These are phyloP conservation scores for Penicillium sp. DNA, from an alignment of 2,329 filamentous ascomycete species.

Conservation along the genomic window DNA sequence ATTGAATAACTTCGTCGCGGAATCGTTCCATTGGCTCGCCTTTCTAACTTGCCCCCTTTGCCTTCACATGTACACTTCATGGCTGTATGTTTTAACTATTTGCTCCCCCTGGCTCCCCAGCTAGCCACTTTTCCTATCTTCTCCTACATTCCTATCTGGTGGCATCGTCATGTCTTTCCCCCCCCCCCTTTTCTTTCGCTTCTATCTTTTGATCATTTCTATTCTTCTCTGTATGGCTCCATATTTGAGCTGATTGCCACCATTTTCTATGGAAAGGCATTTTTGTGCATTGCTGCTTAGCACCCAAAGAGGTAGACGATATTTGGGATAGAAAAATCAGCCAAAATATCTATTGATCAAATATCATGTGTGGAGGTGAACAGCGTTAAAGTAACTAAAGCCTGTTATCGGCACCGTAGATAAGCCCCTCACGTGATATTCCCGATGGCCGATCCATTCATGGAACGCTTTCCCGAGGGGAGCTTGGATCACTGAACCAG, in stretches of 20 bases:
- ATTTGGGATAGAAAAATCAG: background rate
- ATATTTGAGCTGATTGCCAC: background rate
- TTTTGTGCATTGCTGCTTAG: background rate
- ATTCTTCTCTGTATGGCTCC: conserved; percentile 1
- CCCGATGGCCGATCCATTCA: conserved; percentile 8
- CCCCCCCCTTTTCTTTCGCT: background rate
- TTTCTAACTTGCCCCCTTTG: background rate
- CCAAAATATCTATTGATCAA: background rate
- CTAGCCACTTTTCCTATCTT: conserved; percentile 9
- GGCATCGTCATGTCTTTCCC: background rate
- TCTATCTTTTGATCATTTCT: background rate
- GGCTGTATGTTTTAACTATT: conserved; percentile 22
- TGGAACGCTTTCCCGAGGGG: conserved; percentile 24
- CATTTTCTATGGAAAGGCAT: background rate
- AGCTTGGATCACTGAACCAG: conserved; percentile 11
- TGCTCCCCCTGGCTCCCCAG: background rate
- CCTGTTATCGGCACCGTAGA: background rate
- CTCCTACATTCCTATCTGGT: background rate
- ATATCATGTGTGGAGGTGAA: background rate
- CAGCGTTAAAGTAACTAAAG: background rate
- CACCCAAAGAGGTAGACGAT: conserved; percentile 8
- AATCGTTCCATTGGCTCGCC: background rate
- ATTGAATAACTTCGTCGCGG: conserved; percentile 61
- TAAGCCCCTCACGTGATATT: conserved; percentile 23
- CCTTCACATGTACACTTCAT: conserved; percentile 16